These are phyloP conservation scores for Epipyxis sp. DNA, from an alignment of 108 stramenopile genomes.

Conservation along the genomic window DNA sequence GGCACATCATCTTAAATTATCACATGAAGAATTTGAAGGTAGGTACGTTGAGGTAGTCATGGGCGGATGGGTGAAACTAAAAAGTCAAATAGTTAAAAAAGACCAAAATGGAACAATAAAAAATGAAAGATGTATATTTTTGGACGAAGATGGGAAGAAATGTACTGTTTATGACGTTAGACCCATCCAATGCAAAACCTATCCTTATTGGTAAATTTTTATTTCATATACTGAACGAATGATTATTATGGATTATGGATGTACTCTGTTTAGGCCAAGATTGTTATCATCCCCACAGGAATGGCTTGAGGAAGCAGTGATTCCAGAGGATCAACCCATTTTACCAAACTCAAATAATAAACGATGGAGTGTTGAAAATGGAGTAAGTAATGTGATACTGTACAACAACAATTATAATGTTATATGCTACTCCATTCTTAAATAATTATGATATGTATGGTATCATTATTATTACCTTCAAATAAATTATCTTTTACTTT, in stretches of 20 bases:
- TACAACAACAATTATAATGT: no score
- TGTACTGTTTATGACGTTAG: neutral
- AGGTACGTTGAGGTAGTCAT: neutral
- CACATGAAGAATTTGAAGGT: neutral
- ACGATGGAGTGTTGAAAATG: no score
- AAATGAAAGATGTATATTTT: neutral
- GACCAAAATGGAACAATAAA: no score
- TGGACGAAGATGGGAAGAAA: neutral
- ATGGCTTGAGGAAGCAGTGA: neutral
- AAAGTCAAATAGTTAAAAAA: no score
- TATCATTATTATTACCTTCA: no score
- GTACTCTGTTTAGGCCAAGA: no score
- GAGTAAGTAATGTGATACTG: no score
- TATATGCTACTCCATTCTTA: no score
- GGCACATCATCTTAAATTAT: neutral
- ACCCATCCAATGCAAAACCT: neutral
- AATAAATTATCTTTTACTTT: no score
- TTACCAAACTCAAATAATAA: neutral
- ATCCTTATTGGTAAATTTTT: slow-evolving; percentile 1
- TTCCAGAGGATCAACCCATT: neutral
- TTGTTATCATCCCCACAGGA: neutral
- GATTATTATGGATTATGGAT: no score
- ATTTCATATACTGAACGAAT: no score
- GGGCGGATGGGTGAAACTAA: neutral
- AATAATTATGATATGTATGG: no score